These are phyloP conservation scores for Leccinum uliginosum DNA, from an alignment of 768 basidiomycete species.

Conservation along the genomic window DNA sequence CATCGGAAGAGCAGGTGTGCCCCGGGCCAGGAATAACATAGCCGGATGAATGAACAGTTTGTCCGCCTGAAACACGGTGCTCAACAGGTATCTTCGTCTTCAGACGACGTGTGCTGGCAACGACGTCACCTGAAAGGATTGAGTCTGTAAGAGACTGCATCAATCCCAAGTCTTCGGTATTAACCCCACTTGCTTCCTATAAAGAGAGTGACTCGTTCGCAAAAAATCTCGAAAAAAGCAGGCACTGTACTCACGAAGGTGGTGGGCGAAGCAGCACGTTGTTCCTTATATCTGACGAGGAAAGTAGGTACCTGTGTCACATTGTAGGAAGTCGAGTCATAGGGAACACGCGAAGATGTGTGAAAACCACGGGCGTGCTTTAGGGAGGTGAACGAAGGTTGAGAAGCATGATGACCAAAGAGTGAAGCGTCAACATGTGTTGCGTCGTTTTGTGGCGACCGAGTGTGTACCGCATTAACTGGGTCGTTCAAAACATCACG, in stretches of 20 bases:
- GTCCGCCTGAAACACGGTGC: constrained; percentile 15
- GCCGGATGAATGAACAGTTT: constrained; percentile 24
- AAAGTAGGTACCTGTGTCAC: constrained; percentile 24
- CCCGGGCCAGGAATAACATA: constrained; percentile 30
- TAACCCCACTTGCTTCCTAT: constrained; percentile 1
- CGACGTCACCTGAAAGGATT: constrained; percentile 20
- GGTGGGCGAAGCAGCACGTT: constrained; percentile 1
- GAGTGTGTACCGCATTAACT: background rate
- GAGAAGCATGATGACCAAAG: background rate
- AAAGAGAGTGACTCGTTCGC: background rate
- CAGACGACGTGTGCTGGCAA: constrained; percentile 28
- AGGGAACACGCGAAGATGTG: constrained; percentile 11
- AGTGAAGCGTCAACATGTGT: background rate
- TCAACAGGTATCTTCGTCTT: constrained; percentile 27
- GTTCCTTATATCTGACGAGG: constrained; percentile 25
- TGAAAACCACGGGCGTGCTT: constrained; percentile 23
- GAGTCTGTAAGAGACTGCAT: constrained; percentile 23
- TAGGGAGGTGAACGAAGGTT: background rate
- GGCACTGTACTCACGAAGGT: constrained; percentile 5
- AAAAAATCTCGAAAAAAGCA: background rate
- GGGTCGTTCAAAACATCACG: background rate
- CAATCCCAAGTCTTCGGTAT: constrained; percentile 14
- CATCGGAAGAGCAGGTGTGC: constrained; percentile 21
- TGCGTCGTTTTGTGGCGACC: background rate
- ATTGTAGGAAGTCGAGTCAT: constrained; percentile 27